phyloP scores from a whole-genome alignment of 2,329 filamentous ascomycete species.

The Cladophialophora bantiana region DNA sequence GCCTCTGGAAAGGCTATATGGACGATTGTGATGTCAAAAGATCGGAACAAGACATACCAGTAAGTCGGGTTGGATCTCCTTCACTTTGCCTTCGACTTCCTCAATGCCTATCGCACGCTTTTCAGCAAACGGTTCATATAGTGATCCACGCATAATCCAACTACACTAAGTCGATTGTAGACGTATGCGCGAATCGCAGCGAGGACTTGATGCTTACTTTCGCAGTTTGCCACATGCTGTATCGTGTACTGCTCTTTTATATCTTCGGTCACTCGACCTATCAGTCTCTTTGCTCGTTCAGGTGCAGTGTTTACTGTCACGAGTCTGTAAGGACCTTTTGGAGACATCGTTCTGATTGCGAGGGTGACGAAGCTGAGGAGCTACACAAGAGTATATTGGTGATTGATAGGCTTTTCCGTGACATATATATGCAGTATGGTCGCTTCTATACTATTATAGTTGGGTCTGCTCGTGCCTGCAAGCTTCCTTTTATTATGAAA shows the following conservation, averaged over 20 bases:
- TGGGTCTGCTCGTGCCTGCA: too few species aligned
- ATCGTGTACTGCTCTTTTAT: slow-evolving; percentile 71
- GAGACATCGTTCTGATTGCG: slow-evolving; percentile 39
- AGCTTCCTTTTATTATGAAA: background rate
- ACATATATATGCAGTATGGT: background rate
- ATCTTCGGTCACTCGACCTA: slow-evolving; percentile 66
- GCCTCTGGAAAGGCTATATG: background rate
- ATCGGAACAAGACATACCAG: slow-evolving; percentile 53
- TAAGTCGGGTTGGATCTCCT: slow-evolving; percentile 60
- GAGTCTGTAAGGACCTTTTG: slow-evolving; percentile 66
- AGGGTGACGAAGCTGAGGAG: background rate
- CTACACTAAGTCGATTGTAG: background rate
- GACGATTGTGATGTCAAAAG: background rate
- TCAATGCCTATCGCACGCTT: slow-evolving; percentile 55
- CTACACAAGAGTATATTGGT: background rate
- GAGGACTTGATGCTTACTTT: slow-evolving; percentile 54
- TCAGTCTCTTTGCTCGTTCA: slow-evolving; percentile 67
- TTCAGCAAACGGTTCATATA: background rate
- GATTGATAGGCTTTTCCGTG: background rate
- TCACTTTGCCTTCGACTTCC: slow-evolving; percentile 62
- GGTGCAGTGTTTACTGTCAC: slow-evolving; percentile 74
- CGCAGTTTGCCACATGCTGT: slow-evolving; percentile 67
- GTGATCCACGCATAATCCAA: background rate
- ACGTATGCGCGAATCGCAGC: background rate
- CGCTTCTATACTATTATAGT: background rate